These are phyloP conservation scores for Mycosarcoma mackinlayi DNA, from an alignment of 1,284 basidiomycete species.

Conservation along the genomic window DNA sequence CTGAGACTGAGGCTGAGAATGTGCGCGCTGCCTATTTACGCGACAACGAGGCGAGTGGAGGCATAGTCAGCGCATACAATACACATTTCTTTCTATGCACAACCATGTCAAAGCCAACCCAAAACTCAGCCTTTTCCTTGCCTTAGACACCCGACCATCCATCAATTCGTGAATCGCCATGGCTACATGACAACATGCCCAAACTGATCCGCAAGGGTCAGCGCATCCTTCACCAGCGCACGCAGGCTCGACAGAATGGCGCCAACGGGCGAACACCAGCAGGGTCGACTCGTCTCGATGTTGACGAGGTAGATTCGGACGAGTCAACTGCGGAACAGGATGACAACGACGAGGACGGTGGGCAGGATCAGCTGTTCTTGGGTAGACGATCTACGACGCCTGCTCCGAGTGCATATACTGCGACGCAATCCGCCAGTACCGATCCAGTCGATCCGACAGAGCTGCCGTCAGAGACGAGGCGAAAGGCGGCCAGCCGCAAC, in stretches of 20 bases:
- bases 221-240: constrained; percentile 38
- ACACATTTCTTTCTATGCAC: no score
- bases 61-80: constrained; percentile 11
- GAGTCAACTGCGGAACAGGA: background rate
- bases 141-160: background rate
- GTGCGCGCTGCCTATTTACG: constrained; percentile 13
- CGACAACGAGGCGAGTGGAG: constrained; percentile 17
- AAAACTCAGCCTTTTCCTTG: constrained; percentile 14
- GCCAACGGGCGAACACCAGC: background rate
- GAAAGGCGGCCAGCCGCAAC: constrained; percentile 36
- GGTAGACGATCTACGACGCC: constrained; percentile 27
- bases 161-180: background rate
- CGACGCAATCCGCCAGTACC: background rate
- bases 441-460: constrained; percentile 30
- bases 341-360: background rate
- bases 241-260: constrained; percentile 22
- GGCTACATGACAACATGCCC: constrained; percentile 25
- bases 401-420: background rate
- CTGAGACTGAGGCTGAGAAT: no score
- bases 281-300: background rate
- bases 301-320: background rate
- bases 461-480: constrained; percentile 39
- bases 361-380: constrained; percentile 20
- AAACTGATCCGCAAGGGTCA: constrained; percentile 50
- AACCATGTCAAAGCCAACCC: no score